These are phyloP conservation scores for Cutaneotrichosporon cutaneum DNA, from an alignment of 1,284 basidiomycete species.

Conservation along the genomic window DNA sequence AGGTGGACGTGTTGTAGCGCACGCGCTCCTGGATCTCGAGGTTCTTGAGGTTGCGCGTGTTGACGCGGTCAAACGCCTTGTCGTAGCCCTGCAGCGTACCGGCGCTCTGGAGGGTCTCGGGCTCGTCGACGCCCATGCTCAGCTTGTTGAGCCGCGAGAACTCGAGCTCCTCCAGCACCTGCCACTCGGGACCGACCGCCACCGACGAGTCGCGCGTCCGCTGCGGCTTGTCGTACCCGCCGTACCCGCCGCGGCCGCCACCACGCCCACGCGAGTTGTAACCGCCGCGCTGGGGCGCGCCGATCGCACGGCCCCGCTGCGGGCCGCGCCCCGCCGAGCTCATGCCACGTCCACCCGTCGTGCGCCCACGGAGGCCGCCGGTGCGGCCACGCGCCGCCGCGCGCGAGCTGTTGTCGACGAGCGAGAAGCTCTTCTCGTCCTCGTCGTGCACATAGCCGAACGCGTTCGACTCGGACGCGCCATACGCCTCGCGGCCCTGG, in stretches of 20 bases:
- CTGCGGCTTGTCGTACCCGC: constrained; percentile 91
- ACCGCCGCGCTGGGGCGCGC: constrained; percentile 44
- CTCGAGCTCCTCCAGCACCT: constrained; percentile 94
- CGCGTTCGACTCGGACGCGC: constrained; percentile 71
- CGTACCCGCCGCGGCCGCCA: constrained; percentile 73
- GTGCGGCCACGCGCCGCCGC: constrained; percentile 57
- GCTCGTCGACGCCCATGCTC: constrained; percentile 85
- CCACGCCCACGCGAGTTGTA: constrained; percentile 41
- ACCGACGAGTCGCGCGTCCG: constrained; percentile 92
- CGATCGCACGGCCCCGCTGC: constrained; percentile 28
- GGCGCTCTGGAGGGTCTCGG: constrained; percentile 79
- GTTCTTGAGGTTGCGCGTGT: constrained; percentile 85
- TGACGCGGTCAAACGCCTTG: constrained; percentile 92
- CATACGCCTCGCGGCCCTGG: constrained; percentile 54
- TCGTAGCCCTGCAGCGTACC: constrained; percentile 93
- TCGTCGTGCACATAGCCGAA: constrained; percentile 98
- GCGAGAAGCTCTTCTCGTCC: constrained; percentile 95
- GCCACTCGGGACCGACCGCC: constrained; percentile 87
- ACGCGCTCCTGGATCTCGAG: constrained; percentile 91
- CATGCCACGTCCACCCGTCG: constrained; percentile 23
- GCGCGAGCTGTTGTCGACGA: constrained; percentile 73
- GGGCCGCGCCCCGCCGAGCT: constrained; percentile 34
- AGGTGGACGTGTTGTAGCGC: constrained; percentile 96
- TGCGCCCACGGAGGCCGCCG: constrained; percentile 20
- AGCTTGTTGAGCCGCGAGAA: constrained; percentile 91